Base-by-base conservation (phyloP, 192 early-diverging fungal genomes). In the Powellomyces hirtus region DNA sequence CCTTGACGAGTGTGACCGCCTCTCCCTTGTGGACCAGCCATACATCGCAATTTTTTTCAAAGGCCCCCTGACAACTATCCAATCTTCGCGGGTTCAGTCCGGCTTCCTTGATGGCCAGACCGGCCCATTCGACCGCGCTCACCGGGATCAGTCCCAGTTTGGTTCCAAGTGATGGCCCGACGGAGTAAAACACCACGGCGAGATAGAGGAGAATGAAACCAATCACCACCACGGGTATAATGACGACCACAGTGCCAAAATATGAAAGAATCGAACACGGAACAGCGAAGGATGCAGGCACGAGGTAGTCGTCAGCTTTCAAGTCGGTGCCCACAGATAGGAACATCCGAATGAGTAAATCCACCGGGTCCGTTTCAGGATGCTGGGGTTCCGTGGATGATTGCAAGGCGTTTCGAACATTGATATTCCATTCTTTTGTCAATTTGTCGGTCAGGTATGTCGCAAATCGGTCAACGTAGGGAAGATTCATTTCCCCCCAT, bases 21-120 rank as follows among this genome's bases (percentile, higher is more conserved):
- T 56, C 53, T 13, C 26, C 26, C 18, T 56, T 27, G 14, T 56
- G 14, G 26, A 56, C 58, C 27, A 60, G 24, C 58, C 27, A 60
- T n/a, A 60, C 35, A 13, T 60, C 58, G 24, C 58, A 60, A 3
- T 60, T 27, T 24, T 60, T 13, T 37, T 60, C 58, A 37, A 60
- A 60, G 10, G 26, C 58, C 11, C 36, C 58, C 35, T 18, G 14
- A 42, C 40, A 42, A 8, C 40, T 18, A 56, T n/a, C 53, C n/a
- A 56, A 56, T 42, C 10, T 18, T 42, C 40, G 40, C 40, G 8
- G 8, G 18, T 42, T 18, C 40, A 42, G 18, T 18, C 40, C 40
- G 10, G 40, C 40, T 18, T 42, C 40, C 40, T 42, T 42, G 40
- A 42, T 42, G 10, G 40, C 40, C 40, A 42, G 40, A 8, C 40